phyloP scores from a whole-genome alignment of 805 yeast species.

The Yamadazyma philogaea region DNA sequence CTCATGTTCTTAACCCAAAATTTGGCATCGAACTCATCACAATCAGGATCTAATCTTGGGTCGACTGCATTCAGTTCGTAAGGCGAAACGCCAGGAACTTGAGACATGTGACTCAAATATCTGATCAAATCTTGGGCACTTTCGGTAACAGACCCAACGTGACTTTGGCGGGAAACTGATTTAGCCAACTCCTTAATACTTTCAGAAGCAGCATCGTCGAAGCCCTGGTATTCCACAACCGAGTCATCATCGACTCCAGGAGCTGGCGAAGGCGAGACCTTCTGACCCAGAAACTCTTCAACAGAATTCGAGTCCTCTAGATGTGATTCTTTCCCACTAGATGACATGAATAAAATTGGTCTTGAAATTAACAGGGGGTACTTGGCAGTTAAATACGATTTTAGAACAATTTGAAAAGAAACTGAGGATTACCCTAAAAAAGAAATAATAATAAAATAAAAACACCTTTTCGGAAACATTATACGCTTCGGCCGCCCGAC shows the following conservation, averaged over 20 bases:
- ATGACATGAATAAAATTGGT: constrained; percentile 1
- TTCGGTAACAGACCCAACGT: constrained; percentile 10
- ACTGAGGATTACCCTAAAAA: too few species aligned
- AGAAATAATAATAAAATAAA: neutral
- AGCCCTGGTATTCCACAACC: constrained; percentile 21
- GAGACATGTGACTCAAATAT: constrained; percentile 41
- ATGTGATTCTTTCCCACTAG: constrained; percentile 6
- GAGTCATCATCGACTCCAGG: constrained; percentile 10
- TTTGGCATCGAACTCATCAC: constrained; percentile 50
- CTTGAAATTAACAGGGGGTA: neutral
- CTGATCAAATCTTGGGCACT: constrained; percentile 27
- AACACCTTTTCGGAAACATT: neutral
- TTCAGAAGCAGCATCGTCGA: constrained; percentile 18
- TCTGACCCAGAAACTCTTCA: constrained; percentile 8
- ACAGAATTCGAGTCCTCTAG: constrained; percentile 11
- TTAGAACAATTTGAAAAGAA: neutral
- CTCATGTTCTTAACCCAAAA: constrained; percentile 63
- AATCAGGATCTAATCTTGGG: constrained; percentile 51
- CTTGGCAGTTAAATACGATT: neutral
- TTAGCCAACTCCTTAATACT: constrained; percentile 16
- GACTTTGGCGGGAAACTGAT: constrained; percentile 14
- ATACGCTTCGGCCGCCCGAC: neutral
- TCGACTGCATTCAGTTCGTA: constrained; percentile 21
- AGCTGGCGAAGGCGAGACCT: neutral
- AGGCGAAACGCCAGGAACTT: constrained; percentile 44